Conservation (phyloP, 2,329 filamentous ascomycete species). For the Didymella arachidicola region DNA sequence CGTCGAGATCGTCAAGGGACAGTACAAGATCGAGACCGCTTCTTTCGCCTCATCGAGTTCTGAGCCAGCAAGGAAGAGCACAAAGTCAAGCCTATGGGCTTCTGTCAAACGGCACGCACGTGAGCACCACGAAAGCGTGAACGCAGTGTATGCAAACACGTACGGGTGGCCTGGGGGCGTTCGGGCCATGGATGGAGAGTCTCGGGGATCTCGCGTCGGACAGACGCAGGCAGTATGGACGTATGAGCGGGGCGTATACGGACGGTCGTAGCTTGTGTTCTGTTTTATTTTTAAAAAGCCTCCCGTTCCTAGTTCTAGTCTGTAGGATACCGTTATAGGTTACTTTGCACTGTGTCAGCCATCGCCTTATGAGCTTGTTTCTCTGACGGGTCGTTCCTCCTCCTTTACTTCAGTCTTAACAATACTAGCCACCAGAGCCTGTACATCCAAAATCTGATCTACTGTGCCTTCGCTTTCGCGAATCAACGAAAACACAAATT, state of each 20-base stretch:
- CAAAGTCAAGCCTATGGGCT: constrained; percentile 24
- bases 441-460: too few species aligned
- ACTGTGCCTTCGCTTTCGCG: too few species aligned
- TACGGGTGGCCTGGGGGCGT: constrained; percentile 25
- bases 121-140: constrained; percentile 35
- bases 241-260: constrained; percentile 25
- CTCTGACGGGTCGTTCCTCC: too few species aligned
- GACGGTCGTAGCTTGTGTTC: neutral
- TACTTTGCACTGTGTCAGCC: too few species aligned
- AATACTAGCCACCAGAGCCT: too few species aligned
- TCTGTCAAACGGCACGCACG: constrained; percentile 29
- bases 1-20: constrained; percentile 25
- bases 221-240: constrained; percentile 24
- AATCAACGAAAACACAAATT: neutral
- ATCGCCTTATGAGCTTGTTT: too few species aligned
- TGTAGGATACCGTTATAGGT: neutral
- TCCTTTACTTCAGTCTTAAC: too few species aligned
- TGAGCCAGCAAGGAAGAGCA: neutral
- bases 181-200: too few species aligned
- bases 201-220: too few species aligned
- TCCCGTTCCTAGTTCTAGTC: too few species aligned
- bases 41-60: constrained; percentile 9
- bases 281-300: neutral
- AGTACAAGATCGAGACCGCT: neutral
- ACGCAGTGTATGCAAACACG: constrained; percentile 30